Base-by-base conservation (phyloP, 2,329 filamentous ascomycete species). In the Colletotrichum sp. region DNA sequence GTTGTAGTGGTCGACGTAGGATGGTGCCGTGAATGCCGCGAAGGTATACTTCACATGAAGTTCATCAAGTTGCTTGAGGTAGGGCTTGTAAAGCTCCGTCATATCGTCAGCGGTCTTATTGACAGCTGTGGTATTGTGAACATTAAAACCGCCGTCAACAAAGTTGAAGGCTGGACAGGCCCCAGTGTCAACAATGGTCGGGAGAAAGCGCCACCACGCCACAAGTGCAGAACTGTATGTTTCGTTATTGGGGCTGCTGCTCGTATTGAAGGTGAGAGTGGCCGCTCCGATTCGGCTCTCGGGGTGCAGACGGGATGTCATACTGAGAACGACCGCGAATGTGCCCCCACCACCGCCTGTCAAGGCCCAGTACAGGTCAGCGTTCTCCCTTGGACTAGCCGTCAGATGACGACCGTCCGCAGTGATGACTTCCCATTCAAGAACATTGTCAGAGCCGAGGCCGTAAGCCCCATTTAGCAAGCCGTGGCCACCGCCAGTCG, bases 361-460 rank as follows among this genome's bases (percentile, higher is more conserved):
- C 7, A 91, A 80, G 4, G 90, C 90, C 89, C 89, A 92, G 80
- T 88, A 91, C 2, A 92, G 82, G 70, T 91, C 90, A 0, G 82
- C 63, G 71, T 91, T 86, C 22, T 86, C 69, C 1, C 81, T 79
- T 1, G 81, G 84, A 5, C 82, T 86, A 3, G 88, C 89, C 2
- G 81, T 84, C 0, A 90, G 70, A 19, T 85, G 77, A 12, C 82
- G 61, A 2, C 89, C 89, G n/a, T 79, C 75, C 0, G 84, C 85
- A 8, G 86, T 87, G 4, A 92, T 84, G 4, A 90, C 86, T 70
- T 89, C 84, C 78, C 83, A 88, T 67, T 87, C 83, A 1, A 92
- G 81, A 0, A 87, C 85, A 36, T 91, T 85, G 78, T 92, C 90
- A 2, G 89, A 89, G 5, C 79, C 88, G 11, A 92, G 81, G 4